Percentiles rank a stretch among this genome's conserved stretches.
phyloP scores from a whole-genome alignment of 306 rosid genomes.

The Comarum palustre region DNA sequence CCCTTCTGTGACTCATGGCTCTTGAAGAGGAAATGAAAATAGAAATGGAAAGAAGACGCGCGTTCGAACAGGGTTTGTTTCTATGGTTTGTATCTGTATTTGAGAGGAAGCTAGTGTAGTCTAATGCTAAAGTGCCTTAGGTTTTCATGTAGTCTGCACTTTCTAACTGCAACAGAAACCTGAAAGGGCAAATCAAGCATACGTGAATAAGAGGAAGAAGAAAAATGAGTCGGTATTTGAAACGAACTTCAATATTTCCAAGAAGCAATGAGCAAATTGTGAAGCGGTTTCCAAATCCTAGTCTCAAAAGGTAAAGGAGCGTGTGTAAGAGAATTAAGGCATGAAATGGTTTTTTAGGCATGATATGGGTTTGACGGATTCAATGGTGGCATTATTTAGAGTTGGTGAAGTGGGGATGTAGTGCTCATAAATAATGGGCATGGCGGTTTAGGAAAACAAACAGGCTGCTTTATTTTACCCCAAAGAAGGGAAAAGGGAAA shows the following conservation, averaged over 20 bases:
- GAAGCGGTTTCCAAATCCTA: background rate
- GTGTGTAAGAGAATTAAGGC: background rate
- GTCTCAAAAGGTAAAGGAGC: background rate
- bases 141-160: constrained; percentile 36
- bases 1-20: constrained; percentile 60
- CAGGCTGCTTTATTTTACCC: background rate
- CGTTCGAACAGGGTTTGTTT: background rate
- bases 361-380: constrained; percentile 1
- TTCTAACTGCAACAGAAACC: constrained; percentile 43
- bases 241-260: constrained; percentile 22
- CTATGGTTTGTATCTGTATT: background rate
- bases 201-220: constrained; percentile 43
- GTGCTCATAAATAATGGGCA: constrained; percentile 12
- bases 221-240: constrained; percentile 42
- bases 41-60: background rate
- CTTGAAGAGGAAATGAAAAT: background rate
- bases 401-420: constrained; percentile 31
- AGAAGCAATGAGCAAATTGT: background rate
- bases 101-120: constrained; percentile 11
- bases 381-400: constrained; percentile 24
- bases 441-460: background rate
- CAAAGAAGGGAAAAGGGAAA: background rate
- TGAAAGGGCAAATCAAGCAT: constrained; percentile 40
- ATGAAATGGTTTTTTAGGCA: background rate
- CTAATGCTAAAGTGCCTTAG: constrained; percentile 13